These are phyloP conservation scores for Sporothrix mexicana DNA, from an alignment of 2,329 filamentous ascomycete species.

Conservation along the genomic window DNA sequence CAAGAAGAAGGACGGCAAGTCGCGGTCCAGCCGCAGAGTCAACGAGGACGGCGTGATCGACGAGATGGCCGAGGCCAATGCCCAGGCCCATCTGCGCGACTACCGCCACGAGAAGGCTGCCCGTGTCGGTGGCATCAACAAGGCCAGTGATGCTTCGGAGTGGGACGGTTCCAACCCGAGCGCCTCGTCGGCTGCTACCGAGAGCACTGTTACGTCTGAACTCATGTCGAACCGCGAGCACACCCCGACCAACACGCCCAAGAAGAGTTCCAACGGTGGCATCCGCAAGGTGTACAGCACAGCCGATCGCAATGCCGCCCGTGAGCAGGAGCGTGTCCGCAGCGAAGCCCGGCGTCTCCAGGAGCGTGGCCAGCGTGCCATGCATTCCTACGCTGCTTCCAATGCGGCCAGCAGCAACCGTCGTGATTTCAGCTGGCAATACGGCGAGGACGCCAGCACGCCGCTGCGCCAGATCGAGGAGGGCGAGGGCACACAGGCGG, in stretches of 20 bases:
- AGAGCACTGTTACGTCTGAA: slow-evolving; percentile 62
- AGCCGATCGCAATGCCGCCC: slow-evolving; percentile 58
- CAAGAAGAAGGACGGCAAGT: slow-evolving; percentile 52
- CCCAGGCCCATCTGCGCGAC: slow-evolving; percentile 72
- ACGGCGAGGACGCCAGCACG: slow-evolving; percentile 45
- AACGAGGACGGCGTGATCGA: slow-evolving; percentile 68
- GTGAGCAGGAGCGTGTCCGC: slow-evolving; percentile 61
- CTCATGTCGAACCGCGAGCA: slow-evolving; percentile 64
- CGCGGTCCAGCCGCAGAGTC: slow-evolving; percentile 50
- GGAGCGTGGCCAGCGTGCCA: slow-evolving; percentile 56
- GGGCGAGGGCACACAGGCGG: slow-evolving; percentile 42
- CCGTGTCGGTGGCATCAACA: slow-evolving; percentile 87
- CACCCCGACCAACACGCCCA: slow-evolving; percentile 62
- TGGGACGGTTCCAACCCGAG: slow-evolving; percentile 79
- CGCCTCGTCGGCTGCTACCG: slow-evolving; percentile 52
- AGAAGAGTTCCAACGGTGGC: slow-evolving; percentile 47
- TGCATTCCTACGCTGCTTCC: slow-evolving; percentile 28
- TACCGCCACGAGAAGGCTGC: slow-evolving; percentile 89
- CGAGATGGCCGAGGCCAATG: slow-evolving; percentile 66
- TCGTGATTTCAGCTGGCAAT: slow-evolving; percentile 62
- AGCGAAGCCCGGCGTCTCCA: slow-evolving; percentile 62
- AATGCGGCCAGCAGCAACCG: slow-evolving; percentile 40
- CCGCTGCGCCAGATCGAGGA: slow-evolving; percentile 44
- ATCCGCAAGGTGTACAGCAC: slow-evolving; percentile 69
- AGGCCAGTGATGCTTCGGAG: slow-evolving; percentile 74